phyloP scores from a whole-genome alignment of 345 rosid genomes.

The Geranium rotundifolium region DNA sequence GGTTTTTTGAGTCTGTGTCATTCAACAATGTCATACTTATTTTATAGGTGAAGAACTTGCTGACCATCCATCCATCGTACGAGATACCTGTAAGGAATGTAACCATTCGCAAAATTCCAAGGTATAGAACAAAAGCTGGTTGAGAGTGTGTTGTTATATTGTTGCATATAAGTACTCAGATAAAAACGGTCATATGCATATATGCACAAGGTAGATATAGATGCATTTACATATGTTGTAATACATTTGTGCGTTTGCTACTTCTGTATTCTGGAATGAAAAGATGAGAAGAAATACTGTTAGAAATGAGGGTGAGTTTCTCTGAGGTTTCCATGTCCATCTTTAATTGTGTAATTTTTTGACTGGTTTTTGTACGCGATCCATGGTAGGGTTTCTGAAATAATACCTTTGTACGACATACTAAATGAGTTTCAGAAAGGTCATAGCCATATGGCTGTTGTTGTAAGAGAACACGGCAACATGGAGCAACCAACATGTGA shows the following conservation, averaged over 20 bases:
- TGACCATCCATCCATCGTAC: slow-evolving; percentile 42
- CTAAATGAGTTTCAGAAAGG: slow-evolving; percentile 66
- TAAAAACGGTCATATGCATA: too few relatives aligned
- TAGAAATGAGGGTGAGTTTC: too few relatives aligned
- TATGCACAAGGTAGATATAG: too few relatives aligned
- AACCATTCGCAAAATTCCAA: slow-evolving; percentile 45
- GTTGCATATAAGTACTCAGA: too few relatives aligned
- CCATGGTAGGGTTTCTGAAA: slow-evolving; percentile 35
- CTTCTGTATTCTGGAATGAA: too few relatives aligned
- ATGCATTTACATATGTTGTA: too few relatives aligned
- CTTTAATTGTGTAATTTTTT: not conserved
- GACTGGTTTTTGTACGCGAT: not conserved
- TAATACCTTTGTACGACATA: slow-evolving; percentile 51
- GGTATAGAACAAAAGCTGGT: slow-evolving; percentile 19
- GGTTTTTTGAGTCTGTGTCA: too few relatives aligned
- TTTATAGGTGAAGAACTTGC: slow-evolving; percentile 43
- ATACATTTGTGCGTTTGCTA: too few relatives aligned
- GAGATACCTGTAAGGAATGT: slow-evolving; percentile 47
- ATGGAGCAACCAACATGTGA: slow-evolving; percentile 11
- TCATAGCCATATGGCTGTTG: slow-evolving; percentile 64
- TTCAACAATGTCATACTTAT: too few relatives aligned
- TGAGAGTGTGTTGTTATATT: too few relatives aligned
- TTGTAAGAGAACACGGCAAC: slow-evolving; percentile 24
- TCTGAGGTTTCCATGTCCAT: too few relatives aligned
- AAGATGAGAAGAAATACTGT: too few relatives aligned